Percentiles rank a stretch among this genome's conserved stretches.
Conservation (phyloP, 2,329 filamentous ascomycete species). For the Pseudogymnoascus sp. region DNA sequence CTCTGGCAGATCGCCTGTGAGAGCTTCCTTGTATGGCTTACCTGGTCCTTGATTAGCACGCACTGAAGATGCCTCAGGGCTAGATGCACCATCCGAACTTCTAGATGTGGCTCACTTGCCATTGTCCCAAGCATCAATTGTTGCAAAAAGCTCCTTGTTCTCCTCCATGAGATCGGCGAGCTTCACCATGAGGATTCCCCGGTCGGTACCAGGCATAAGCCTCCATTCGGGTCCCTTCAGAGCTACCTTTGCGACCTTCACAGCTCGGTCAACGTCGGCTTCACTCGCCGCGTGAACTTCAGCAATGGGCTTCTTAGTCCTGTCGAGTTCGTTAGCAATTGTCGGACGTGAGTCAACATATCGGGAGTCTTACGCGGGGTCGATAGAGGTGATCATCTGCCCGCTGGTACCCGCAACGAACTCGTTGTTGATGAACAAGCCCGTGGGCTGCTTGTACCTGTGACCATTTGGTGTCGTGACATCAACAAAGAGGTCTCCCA, state of each 20-base stretch:
- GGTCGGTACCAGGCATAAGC: slow-evolving; percentile 14
- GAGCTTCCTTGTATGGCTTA: slow-evolving; percentile 9
- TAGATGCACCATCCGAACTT: no score
- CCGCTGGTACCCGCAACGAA: no score
- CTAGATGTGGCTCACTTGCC: background rate
- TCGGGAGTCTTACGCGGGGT: no score
- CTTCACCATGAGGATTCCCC: slow-evolving; percentile 21
- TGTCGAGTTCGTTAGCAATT: no score
- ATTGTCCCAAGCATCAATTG: slow-evolving; percentile 20
- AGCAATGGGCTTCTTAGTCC: background rate
- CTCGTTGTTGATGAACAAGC: no score
- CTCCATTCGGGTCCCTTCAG: slow-evolving; percentile 22
- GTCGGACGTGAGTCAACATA: no score
- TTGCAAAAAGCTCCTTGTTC: slow-evolving; percentile 19
- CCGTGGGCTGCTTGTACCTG: no score
- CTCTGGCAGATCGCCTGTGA: slow-evolving; percentile 7
- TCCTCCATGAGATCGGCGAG: slow-evolving; percentile 25
- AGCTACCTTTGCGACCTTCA: slow-evolving; percentile 17
- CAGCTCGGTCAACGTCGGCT: slow-evolving; percentile 16
- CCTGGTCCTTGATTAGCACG: no score
- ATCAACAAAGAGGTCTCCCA: no score
- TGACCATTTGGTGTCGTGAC: no score
- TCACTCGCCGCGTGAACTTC: slow-evolving; percentile 12
- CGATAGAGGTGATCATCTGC: no score
- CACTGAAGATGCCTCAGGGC: no score